Evolutionary conservation across 352 stramenopile species (phyloP), one percentile per base, ranked within the genome.

Genomic region (Pythium angustatum): DNA sequence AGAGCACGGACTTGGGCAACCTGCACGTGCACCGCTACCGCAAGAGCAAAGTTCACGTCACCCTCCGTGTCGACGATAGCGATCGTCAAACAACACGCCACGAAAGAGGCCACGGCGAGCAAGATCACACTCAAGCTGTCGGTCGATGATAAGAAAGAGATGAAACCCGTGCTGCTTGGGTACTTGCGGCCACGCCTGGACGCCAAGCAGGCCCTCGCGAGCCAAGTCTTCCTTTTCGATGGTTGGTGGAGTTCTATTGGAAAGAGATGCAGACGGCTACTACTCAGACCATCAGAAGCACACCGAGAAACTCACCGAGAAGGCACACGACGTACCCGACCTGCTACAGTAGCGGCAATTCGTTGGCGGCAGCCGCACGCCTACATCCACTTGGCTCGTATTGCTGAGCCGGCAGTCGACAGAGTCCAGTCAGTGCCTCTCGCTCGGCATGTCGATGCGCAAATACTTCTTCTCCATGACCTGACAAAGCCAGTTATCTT

Each of bases 401-500:
- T 97, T 97, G 36, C 71, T 83, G 28, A 97, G 79, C 48, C 96
- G 38, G 2, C 87, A 88, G 26, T 92, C 72, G n/a, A 93, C 76
- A 4, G 88, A 83, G 60, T 97, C 97, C 8, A 97, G 73, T 50
- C 84, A 83, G 10, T 64, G 63, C 27, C 79, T 94, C 40, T 96
- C 73, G 8, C 71, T 51, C 0, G 83, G 84, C 8, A 87, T 75
- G 40, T 94, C 96, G 26, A 97, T 58, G 0, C 87, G 75, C 8
- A 97, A 60, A 63, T 96, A 94, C 58, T 96, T 96, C 40, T 68
- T 50, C 0, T 88, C 89, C 5, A 95, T 77, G 30, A 96, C 85
- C 60, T 97, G 90, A 28, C 86, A 94, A 0, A 97, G 75, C 30
- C 97, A 57, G 55, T 97, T 97, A 71, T 97, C 90, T 63, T 93